phyloP scores from a whole-genome alignment of 1,284 basidiomycete genomes.

The Agroathelia rolfsii region DNA sequence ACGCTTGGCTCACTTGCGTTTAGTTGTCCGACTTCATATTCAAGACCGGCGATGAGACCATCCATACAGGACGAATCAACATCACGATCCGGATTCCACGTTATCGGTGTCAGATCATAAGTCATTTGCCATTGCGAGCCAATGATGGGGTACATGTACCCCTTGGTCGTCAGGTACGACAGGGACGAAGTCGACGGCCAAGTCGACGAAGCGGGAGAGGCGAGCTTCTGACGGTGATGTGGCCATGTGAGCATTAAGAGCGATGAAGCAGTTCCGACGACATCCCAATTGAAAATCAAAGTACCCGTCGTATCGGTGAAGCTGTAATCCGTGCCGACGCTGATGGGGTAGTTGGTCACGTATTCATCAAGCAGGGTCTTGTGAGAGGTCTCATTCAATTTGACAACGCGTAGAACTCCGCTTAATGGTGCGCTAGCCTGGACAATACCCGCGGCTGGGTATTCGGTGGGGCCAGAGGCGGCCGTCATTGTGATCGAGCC shows the following conservation, averaged over 20 bases:
- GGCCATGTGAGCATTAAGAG: constrained; percentile 26
- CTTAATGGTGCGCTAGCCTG: constrained; percentile 21
- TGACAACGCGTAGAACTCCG: constrained; percentile 31
- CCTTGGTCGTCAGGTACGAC: constrained; percentile 24
- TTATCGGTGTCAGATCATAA: constrained; percentile 23
- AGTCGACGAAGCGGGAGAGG: too few species aligned
- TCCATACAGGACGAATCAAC: constrained; percentile 21
- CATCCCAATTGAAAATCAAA: constrained; percentile 23
- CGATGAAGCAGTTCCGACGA: constrained; percentile 17
- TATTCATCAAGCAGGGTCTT: constrained; percentile 20
- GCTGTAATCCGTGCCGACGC: constrained; percentile 20
- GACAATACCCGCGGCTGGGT: too few species aligned
- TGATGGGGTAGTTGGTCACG: constrained; percentile 21
- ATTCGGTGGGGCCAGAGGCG: constrained; percentile 12
- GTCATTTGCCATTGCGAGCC: constrained; percentile 22
- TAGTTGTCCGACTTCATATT: constrained; percentile 22
- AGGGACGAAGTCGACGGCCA: constrained; percentile 17
- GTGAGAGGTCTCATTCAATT: constrained; percentile 22
- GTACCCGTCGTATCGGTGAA: constrained; percentile 19
- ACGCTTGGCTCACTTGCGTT: constrained; percentile 17
- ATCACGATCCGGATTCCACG: constrained; percentile 21
- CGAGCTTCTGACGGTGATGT: constrained; percentile 21
- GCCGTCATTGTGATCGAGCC: constrained; percentile 21
- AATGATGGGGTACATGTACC: constrained; percentile 24
- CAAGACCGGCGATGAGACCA: constrained; percentile 21